Percentiles rank a stretch among this genome's conserved stretches.
Conservation (phyloP, 768 basidiomycete genomes). For the Trametes villosa region DNA sequence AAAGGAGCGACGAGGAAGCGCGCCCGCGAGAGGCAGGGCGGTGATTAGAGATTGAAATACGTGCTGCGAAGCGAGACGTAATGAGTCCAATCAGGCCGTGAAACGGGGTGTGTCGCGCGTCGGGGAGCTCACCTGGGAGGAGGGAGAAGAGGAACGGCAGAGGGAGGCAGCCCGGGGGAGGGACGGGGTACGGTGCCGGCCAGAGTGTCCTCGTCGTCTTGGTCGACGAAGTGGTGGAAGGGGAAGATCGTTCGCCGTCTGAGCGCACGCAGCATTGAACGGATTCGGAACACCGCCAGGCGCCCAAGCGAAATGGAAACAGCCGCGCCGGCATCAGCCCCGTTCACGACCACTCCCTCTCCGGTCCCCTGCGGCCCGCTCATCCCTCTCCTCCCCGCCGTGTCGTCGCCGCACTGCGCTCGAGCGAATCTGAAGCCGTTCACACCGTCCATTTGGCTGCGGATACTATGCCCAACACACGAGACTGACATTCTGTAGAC, state of each 20-base stretch:
- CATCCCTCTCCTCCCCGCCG: background rate
- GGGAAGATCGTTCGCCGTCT: conserved; percentile 2
- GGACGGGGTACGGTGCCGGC: conserved; percentile 8
- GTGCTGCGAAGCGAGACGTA: conserved; percentile 16
- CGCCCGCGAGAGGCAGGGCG: conserved; percentile 19
- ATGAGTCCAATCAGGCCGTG: conserved; percentile 3
- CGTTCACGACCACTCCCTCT: conserved; percentile 3
- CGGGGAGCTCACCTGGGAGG: conserved; percentile 11
- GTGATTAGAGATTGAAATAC: conserved; percentile 18
- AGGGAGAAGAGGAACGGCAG: background rate
- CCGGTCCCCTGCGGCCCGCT: background rate
- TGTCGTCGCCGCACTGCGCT: no score
- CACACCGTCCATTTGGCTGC: no score
- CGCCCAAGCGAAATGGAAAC: conserved; percentile 19
- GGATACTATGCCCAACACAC: no score
- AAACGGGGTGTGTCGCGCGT: background rate
- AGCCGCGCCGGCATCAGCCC: conserved; percentile 23
- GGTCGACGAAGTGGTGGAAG: conserved; percentile 16
- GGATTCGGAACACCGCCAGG: background rate
- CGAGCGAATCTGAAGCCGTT: no score
- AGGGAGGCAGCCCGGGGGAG: conserved; percentile 13
- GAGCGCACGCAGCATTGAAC: background rate
- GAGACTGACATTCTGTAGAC: background rate
- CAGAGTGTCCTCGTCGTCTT: conserved; percentile 19
- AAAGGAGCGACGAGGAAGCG: conserved; percentile 26